Base-by-base conservation (phyloP, 2,329 filamentous ascomycete genomes). In the Alternaria solani region DNA sequence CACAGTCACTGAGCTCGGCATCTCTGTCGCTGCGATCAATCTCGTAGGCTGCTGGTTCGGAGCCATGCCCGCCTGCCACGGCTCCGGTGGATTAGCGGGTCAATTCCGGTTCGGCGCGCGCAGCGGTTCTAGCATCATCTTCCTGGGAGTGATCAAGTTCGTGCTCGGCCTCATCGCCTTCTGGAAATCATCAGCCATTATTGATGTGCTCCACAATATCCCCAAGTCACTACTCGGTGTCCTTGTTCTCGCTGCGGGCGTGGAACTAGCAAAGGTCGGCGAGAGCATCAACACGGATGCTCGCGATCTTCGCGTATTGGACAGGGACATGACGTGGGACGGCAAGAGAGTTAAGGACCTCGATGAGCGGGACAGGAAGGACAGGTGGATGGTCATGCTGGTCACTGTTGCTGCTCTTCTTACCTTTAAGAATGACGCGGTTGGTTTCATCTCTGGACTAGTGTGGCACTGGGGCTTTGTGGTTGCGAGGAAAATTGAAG, bases 11-110 rank as follows among this genome's bases (percentile, higher is more conserved):
- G 84, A 88, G 0, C 83, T 98, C 30, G 94, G 94, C 1, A 76
- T 94, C 61, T 96, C 92, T 55, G 92, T 98, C 4, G 89, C 90
- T 0, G 71, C 83, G 2, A 96, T 97, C 87, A 98, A 98, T 75
- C 81, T 97, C 4, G 77, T 91, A 1, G 91, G 91, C 16, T 94
- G 92, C 71, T 96, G 92, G 91, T 96, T 97, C 71, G 94, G 94
- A 48, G 91, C 91, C 5, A 98, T 97, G 95, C 95, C 94, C 3
- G 89, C 95, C 4, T 98, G 95, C 74, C 95, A 98, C 75, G 94
- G 94, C 5, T 93, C 93, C 0, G 94, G 94, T 2, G 94, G 94
- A 0, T 83, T 98, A 0, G 95, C 95, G 5, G 95, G 91, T 0
- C 94, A 98, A 76, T 92, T 93, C 76, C 88, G 93, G 5, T 98